These are phyloP conservation scores for Colletotrichum orchidophilum DNA, from an alignment of 2,329 filamentous ascomycete genomes.

Conservation along the genomic window DNA sequence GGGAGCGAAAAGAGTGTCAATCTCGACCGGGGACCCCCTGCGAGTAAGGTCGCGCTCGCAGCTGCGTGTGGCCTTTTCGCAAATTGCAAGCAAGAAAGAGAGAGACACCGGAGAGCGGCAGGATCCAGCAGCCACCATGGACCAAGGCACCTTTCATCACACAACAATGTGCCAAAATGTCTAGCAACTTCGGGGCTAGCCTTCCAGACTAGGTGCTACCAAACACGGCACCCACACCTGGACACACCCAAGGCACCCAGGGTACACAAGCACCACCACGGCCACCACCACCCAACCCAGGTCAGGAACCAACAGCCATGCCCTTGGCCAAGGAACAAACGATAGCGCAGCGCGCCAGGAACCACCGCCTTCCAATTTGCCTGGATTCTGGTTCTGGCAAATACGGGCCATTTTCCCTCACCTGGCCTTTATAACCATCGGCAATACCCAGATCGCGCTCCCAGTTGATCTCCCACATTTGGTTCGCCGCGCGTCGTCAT, in stretches of 20 bases:
- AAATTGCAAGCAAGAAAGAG: constrained; percentile 1
- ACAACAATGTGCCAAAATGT: constrained; percentile 6
- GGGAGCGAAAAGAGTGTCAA: constrained; percentile 18
- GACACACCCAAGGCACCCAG: not conserved
- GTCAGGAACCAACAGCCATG: constrained; percentile 26
- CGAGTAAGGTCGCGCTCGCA: constrained; percentile 1
- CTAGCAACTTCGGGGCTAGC: constrained; percentile 1
- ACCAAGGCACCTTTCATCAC: not conserved
- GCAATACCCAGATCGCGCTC: constrained; percentile 23
- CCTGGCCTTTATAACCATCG: constrained; percentile 30
- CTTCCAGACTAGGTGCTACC: not conserved
- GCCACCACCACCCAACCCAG: not conserved
- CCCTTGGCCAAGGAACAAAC: constrained; percentile 15
- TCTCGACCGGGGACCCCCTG: constrained; percentile 25
- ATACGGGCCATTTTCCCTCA: not conserved
- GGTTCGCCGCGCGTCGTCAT: constrained; percentile 30
- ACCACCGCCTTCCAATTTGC: constrained; percentile 32
- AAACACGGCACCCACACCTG: not conserved
- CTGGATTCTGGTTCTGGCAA: not conserved
- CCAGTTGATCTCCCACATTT: constrained; percentile 20
- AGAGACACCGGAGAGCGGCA: constrained; percentile 8
- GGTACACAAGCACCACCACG: not conserved
- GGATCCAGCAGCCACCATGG: constrained; percentile 6
- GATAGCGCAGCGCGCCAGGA: not conserved
- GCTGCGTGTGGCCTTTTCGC: constrained; percentile 2